A percentile compares a stretch with the other conserved stretches of the same genome.
Evolutionary conservation across 2,329 filamentous ascomycete species (phyloP).

Genomic region (Fusarium duplospermum): DNA sequence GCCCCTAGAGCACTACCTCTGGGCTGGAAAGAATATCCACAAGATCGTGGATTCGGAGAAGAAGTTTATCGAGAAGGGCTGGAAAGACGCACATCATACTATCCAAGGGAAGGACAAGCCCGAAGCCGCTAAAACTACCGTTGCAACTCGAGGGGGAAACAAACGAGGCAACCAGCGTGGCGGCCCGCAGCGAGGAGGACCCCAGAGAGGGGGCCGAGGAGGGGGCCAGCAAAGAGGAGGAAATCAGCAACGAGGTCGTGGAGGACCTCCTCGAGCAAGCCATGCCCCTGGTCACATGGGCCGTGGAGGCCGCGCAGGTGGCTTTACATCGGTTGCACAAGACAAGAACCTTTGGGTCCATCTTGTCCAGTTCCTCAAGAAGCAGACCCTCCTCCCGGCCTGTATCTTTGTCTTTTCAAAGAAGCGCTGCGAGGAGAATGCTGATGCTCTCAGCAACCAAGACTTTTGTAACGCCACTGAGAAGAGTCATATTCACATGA

Average conservation of each 20-base stretch:
- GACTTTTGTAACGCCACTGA: constrained; percentile 94
- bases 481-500: constrained; percentile 98
- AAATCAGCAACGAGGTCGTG: constrained; percentile 64
- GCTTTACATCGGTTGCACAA: constrained; percentile 89
- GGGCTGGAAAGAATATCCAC: constrained; percentile 91
- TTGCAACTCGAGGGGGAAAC: constrained; percentile 53
- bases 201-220: constrained; percentile 59
- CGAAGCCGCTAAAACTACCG: constrained; percentile 55
- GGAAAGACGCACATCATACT: constrained; percentile 91
- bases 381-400: constrained; percentile 86
- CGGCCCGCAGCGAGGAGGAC: constrained; percentile 54
- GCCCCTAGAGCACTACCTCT: constrained; percentile 94
- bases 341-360: constrained; percentile 98
- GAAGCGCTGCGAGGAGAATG: constrained; percentile 96
- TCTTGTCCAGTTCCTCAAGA: constrained; percentile 89
- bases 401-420: constrained; percentile 99
- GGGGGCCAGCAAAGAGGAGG: constrained; percentile 60
- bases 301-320: constrained; percentile 84
- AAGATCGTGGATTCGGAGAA: constrained; percentile 97
- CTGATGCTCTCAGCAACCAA: constrained; percentile 92
- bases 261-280: constrained; percentile 65
- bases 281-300: constrained; percentile 87
- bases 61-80: constrained; percentile 89
- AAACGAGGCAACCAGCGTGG: constrained; percentile 50
- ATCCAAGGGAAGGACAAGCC: constrained; percentile 85